Conservation (phyloP, 345 rosid genomes). For the Ailanthus altissimus region DNA sequence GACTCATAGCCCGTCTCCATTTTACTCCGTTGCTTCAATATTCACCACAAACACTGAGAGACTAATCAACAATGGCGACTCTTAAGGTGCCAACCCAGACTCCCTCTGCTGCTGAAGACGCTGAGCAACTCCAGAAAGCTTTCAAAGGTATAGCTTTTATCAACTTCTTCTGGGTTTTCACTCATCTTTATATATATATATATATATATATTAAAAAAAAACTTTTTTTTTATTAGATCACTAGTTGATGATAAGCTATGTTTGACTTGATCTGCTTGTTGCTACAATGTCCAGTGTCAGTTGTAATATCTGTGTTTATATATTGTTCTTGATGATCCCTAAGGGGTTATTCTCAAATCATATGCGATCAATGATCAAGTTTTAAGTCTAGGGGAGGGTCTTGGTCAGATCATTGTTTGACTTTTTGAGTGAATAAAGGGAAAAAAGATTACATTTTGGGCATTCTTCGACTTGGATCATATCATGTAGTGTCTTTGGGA, state of each 20-base stretch:
- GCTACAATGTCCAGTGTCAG: not conserved
- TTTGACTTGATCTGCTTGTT: constrained; percentile 1
- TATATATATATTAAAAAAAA: too few relatives aligned
- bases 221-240: not conserved
- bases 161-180: not conserved
- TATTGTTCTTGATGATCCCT: not conserved
- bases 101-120: constrained; percentile 82
- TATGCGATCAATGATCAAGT: not conserved
- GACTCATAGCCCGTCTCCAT: not conserved
- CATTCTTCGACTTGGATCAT: too few relatives aligned
- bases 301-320: not conserved
- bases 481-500: too few relatives aligned
- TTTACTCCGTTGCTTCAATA: not conserved
- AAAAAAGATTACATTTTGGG: too few relatives aligned
- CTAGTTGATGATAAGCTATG: not conserved
- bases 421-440: too few relatives aligned
- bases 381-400: not conserved
- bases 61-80: constrained; percentile 56
- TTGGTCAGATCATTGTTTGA: not conserved
- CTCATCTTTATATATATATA: not conserved
- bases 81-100: constrained; percentile 58
- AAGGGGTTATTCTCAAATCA: not conserved
- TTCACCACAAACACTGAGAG: constrained; percentile 25
- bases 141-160: constrained; percentile 49
- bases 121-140: constrained; percentile 86